Evolutionary conservation across 345 rosid species (phyloP).

Genomic region (Melaleuca alternifolia): DNA sequence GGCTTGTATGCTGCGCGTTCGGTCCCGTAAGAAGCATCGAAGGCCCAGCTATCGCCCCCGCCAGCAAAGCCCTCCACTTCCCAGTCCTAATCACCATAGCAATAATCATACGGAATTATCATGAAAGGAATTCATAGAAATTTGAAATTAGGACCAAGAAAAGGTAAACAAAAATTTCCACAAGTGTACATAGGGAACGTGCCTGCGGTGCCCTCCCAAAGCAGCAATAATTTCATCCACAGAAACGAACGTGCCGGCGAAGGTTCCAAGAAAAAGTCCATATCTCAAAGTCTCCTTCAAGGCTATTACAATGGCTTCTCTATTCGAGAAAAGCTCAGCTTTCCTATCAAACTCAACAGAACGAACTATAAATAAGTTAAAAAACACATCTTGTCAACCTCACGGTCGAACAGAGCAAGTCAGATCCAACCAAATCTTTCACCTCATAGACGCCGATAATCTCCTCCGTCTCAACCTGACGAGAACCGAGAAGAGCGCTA

Average conservation of each 20-base stretch:
- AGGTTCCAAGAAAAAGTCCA: constrained; percentile 84
- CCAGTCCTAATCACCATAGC: constrained; percentile 43
- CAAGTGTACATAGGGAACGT: constrained; percentile 4
- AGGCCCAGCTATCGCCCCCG: constrained; percentile 89
- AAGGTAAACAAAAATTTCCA: not conserved
- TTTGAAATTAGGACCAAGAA: not conserved
- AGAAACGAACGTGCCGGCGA: constrained; percentile 79
- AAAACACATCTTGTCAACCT: not conserved
- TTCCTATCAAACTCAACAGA: constrained; percentile 26
- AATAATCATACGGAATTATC: not conserved
- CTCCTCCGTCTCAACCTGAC: constrained; percentile 56
- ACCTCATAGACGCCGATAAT: constrained; percentile 33
- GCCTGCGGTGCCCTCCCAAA: constrained; percentile 72
- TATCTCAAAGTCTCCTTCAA: constrained; percentile 84
- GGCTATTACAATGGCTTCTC: constrained; percentile 55
- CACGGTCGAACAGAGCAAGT: not conserved
- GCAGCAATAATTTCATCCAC: constrained; percentile 70
- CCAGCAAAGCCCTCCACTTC: constrained; percentile 81
- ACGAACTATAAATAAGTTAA: not conserved
- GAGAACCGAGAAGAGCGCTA: constrained; percentile 69
- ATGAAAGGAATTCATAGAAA: not conserved
- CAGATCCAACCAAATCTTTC: not conserved
- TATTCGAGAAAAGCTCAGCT: constrained; percentile 43
- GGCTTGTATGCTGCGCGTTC: constrained; percentile 69
- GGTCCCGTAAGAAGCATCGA: constrained; percentile 90